Evolutionary conservation across 805 yeast species (phyloP), one percentile per base, ranked within the genome.

Genomic region (Candida silvicultrix): DNA sequence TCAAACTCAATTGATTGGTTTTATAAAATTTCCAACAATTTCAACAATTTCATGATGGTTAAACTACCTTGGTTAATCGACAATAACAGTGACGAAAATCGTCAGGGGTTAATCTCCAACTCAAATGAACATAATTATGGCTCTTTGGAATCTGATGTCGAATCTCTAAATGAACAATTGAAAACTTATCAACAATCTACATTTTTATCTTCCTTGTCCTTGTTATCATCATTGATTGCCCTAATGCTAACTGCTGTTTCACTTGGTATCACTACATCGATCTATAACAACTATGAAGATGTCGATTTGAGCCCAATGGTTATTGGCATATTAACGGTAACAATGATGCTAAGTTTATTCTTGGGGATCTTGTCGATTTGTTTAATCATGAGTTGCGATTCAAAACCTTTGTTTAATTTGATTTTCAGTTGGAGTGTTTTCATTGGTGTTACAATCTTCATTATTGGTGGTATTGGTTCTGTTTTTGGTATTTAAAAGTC

Each of bases 291-390:
- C 6, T 41, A 53, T 49, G 50, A 59, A 48, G 50, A 65, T 29
- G 51, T 52, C 4, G 32, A 47, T 19, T 58, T 65, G 1, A 46
- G 50, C 34, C 51, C 54, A 8, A 14, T 64, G 4, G 42, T 65
- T 22, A 46, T 69, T 16, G 46, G 60, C 10, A 57, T 69, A 16
- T 64, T 74, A 40, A 66, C 71, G 5, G 48, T 70, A 11, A 72
- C 80, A 5, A 58, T 75, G 45, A 44, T 69, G 5, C 56, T 75
- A n/a, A 62, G 77, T 16, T 56, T 76, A 37, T 55, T 66, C 2
- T 62, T 77, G 22, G 62, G 73, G 16, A 65, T 70, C 9, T 59
- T 69, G n/a, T 68, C 78, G 4, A 60, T 74, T 40, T 70, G 75
- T 29, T 61, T 70, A 40, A 57, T 73, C 60, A 59, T 71, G 48